Conservation (phyloP, 768 basidiomycete genomes). For the Leucogyrophana mollusca region DNA sequence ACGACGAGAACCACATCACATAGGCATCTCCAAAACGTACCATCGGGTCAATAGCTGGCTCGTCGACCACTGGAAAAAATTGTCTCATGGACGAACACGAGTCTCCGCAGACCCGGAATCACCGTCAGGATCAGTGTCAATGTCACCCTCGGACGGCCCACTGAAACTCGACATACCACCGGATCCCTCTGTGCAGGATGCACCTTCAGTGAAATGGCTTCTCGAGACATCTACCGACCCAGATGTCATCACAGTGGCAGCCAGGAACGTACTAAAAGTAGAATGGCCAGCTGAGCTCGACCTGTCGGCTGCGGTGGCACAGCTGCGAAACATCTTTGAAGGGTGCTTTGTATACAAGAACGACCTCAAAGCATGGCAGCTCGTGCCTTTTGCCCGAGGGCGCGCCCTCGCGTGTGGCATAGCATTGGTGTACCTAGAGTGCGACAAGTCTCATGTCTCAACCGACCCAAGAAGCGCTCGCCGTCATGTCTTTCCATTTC, state of each 20-base stretch:
- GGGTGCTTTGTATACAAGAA: conserved; percentile 2
- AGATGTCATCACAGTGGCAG: conserved; percentile 9
- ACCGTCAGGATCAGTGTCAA: too few species aligned
- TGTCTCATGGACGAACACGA: too few species aligned
- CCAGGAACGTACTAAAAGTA: conserved; percentile 9
- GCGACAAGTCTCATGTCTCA: too few species aligned
- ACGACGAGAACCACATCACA: too few species aligned
- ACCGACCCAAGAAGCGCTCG: too few species aligned
- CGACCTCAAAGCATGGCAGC: too few species aligned
- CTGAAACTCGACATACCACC: not conserved
- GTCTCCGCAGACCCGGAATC: too few species aligned
- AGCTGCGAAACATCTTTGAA: conserved; percentile 1
- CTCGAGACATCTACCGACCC: conserved; percentile 18
- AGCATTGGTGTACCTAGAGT: not conserved
- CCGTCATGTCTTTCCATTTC: too few species aligned
- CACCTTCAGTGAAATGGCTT: conserved; percentile 15
- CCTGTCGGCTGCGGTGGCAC: conserved; percentile 1
- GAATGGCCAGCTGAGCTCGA: conserved; percentile 10
- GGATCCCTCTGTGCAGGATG: not conserved
- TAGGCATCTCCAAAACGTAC: too few species aligned
- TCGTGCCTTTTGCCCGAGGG: not conserved
- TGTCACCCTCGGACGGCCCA: too few species aligned
- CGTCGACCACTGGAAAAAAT: too few species aligned
- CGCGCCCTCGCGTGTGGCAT: not conserved
- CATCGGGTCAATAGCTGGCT: too few species aligned